phyloP scores from a whole-genome alignment of 495 filamentous ascomycete genomes.

The Cairneyella variabilis region DNA sequence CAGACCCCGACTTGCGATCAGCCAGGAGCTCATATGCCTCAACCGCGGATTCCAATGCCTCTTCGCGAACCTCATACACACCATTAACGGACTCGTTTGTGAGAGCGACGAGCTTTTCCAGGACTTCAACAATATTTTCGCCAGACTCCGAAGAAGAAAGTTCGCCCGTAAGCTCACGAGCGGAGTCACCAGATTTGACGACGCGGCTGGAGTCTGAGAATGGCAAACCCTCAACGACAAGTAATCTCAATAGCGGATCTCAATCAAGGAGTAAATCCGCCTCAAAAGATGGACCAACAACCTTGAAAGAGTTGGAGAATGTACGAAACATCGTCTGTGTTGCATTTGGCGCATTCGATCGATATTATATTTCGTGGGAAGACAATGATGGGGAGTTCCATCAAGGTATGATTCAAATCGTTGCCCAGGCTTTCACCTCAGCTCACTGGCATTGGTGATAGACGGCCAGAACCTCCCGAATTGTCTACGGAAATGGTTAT shows the following conservation, averaged over 20 bases:
- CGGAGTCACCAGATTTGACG: neutral
- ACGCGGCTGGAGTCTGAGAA: too few species aligned
- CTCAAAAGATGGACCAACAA: slow-evolving; percentile 3
- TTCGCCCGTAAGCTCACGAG: neutral
- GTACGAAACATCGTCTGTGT: slow-evolving; percentile 12
- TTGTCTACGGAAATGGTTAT: slow-evolving; percentile 35
- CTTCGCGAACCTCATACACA: slow-evolving; percentile 9
- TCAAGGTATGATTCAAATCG: slow-evolving; percentile 20
- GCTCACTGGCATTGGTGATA: too few species aligned
- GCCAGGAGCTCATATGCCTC: slow-evolving; percentile 13
- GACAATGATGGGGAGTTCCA: slow-evolving; percentile 13
- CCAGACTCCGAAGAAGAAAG: slow-evolving; percentile 1
- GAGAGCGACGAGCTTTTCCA: slow-evolving; percentile 11
- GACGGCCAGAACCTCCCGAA: slow-evolving; percentile 37
- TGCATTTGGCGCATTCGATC: slow-evolving; percentile 20
- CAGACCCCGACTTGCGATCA: neutral
- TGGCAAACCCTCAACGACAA: too few species aligned
- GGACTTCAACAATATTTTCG: slow-evolving; percentile 3
- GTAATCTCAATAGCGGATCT: too few species aligned
- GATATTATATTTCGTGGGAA: slow-evolving; percentile 19
- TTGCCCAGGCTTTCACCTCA: too few species aligned
- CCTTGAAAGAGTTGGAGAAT: slow-evolving; percentile 8
- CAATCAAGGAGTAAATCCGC: too few species aligned
- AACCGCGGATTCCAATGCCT: neutral
- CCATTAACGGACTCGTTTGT: slow-evolving; percentile 3